Evolutionary conservation across 2,329 filamentous ascomycete species (phyloP), one percentile per base, ranked within the genome.

Genomic region (Ophiosphaerella korrae): DNA sequence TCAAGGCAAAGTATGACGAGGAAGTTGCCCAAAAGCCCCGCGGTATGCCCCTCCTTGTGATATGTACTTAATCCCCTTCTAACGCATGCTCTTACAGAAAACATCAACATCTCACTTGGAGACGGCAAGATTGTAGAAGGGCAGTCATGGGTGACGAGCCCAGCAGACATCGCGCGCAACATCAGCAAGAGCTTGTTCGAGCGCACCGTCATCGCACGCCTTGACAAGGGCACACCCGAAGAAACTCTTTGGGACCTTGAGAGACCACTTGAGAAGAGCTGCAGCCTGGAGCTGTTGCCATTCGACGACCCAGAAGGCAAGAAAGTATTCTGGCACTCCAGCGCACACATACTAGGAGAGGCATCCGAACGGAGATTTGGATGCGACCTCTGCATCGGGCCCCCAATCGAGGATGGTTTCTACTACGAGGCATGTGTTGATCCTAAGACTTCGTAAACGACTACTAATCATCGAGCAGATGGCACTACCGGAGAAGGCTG

Each of bases 291-390:
- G 68, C 82, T 97, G 46, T 82, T 97, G 57, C 87, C 89, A 58
- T 99, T 97, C 65, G 87, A 91, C 43, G 78, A 88, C 73, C 73
- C 74, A 4, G 76, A 89, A 77, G 93, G 91, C 67, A 92, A 94
- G 78, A 90, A 90, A 74, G 93, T 97, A 49, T 99, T 97, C 79
- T 99, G 93, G 93, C 94, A 97, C 76, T 96, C 91, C 16, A 93
- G 88, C 66, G 94, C 94, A 38, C 94, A 99, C 74, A 88, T 96
- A 59, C 84, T 99, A n/a, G 94, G 94, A 63, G 94, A 97, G 77
- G 92, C 92, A 53, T 89, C 88, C 42, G 94, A 99, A 77, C 84
- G 89, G 69, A 84, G 92, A 66, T 99, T 92, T 71, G 90, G 92
- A 53, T 97, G 93, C 77, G 88, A 90, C 65, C 84, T 97, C 39